Evolutionary conservation across 371 early-diverging fungal species (phyloP).

Genomic region (Mucor piriformis): DNA sequence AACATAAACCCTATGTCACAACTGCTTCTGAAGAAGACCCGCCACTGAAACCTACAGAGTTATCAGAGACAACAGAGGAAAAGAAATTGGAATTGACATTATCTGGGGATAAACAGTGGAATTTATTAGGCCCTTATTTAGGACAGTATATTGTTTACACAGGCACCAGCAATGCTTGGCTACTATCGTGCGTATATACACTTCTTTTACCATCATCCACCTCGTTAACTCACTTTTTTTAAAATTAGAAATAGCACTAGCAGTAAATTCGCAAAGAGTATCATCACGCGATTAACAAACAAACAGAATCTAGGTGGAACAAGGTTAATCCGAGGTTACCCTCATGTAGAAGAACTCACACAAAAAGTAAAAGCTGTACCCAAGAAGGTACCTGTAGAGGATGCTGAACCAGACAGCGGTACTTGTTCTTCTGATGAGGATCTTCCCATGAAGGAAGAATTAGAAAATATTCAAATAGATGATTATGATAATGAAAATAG

Average conservation of each 20-base stretch:
- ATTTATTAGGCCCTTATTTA: conserved; percentile 76
- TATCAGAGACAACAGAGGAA: conserved; percentile 37
- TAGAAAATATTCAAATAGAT: conserved; percentile 38
- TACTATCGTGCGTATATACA: conserved; percentile 67
- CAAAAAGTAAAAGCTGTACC: conserved; percentile 10
- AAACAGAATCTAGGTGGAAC: conserved; percentile 70
- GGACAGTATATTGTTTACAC: conserved; percentile 76
- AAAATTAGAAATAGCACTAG: conserved; percentile 48
- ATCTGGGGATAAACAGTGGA: conserved; percentile 62
- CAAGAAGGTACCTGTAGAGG: conserved; percentile 13
- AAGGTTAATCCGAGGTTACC: conserved; percentile 73
- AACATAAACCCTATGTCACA: conserved; percentile 61
- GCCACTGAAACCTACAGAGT: conserved; percentile 1
- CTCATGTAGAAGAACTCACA: conserved; percentile 62
- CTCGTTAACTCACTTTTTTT: too few relatives aligned
- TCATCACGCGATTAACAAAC: conserved; percentile 70
- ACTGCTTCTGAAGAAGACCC: not conserved
- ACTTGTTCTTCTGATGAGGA: conserved; percentile 15
- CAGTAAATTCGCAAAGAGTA: conserved; percentile 73
- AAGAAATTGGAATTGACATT: conserved; percentile 37
- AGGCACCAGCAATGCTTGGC: conserved; percentile 63
- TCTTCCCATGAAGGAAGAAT: conserved; percentile 22
- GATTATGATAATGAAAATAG: conserved; percentile 57
- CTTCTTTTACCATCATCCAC: too few relatives aligned
- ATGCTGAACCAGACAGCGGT: not conserved